Conservation (phyloP, 2,329 filamentous ascomycete genomes). For the Proliferodiscus dingleyae region DNA sequence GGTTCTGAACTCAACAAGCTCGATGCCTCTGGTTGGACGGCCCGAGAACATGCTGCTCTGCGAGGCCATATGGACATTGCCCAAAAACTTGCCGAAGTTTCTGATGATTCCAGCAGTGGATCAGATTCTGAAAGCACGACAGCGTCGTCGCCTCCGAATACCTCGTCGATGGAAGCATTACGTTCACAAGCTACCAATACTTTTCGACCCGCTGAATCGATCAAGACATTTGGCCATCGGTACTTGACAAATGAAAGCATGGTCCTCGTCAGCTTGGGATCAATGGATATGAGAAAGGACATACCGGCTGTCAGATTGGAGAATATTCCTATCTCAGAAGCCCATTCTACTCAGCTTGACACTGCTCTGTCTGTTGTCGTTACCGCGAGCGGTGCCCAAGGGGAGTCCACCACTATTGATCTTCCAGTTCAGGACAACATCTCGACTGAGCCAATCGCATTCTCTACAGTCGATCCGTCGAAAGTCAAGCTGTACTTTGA, state of each 20-base stretch:
- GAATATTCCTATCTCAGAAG: constrained; percentile 78
- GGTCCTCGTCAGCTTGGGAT: constrained; percentile 86
- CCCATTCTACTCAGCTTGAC: constrained; percentile 88
- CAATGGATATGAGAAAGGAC: constrained; percentile 87
- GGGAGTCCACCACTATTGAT: constrained; percentile 85
- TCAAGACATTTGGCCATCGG: constrained; percentile 94
- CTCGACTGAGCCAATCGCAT: constrained; percentile 87
- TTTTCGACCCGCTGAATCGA: constrained; percentile 60
- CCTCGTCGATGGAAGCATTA: constrained; percentile 57
- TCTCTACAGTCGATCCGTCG: constrained; percentile 69
- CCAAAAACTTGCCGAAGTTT: constrained; percentile 51
- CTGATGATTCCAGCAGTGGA: constrained; percentile 22
- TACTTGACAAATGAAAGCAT: constrained; percentile 87
- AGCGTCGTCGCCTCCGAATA: constrained; percentile 43
- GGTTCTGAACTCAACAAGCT: constrained; percentile 69
- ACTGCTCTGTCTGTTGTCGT: constrained; percentile 90
- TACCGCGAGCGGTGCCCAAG: constrained; percentile 76
- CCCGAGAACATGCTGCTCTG: constrained; percentile 86
- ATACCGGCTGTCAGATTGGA: constrained; percentile 80
- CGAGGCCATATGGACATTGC: constrained; percentile 84
- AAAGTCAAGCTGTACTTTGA: constrained; percentile 92
- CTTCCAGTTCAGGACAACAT: constrained; percentile 92
- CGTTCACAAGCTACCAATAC: constrained; percentile 42
- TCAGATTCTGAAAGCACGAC: constrained; percentile 27
- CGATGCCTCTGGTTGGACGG: constrained; percentile 90